phyloP scores from a whole-genome alignment of 257 asterid species.

The Paulownia fortunei region DNA sequence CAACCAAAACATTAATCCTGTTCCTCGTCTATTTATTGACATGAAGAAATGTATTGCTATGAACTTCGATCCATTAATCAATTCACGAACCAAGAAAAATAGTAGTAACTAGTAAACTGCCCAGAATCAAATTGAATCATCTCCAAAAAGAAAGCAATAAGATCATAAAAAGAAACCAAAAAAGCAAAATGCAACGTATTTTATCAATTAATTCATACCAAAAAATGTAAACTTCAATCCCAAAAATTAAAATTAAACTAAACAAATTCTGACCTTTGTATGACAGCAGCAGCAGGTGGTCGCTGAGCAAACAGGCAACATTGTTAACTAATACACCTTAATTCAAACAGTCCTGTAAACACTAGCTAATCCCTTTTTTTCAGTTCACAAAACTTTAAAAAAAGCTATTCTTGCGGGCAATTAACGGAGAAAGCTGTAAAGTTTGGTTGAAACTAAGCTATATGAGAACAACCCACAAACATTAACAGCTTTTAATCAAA shows the following conservation, averaged over 20 bases:
- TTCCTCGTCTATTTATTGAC: too few species aligned
- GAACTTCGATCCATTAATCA: too few species aligned
- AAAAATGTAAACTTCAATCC: neutral
- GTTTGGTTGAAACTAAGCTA: neutral
- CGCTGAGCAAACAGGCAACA: conserved; percentile 5
- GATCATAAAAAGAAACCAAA: neutral
- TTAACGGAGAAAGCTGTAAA: neutral
- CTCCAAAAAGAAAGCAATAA: neutral
- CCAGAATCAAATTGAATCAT: neutral
- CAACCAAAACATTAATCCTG: neutral
- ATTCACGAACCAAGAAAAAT: neutral
- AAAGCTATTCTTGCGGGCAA: neutral
- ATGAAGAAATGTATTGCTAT: too few species aligned
- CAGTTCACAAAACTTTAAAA: too few species aligned
- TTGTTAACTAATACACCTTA: too few species aligned
- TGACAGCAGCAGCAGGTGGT: conserved; percentile 2
- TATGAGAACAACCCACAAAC: neutral
- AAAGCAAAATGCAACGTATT: neutral
- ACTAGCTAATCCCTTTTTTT: neutral
- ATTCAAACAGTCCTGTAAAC: too few species aligned
- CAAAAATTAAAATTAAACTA: too few species aligned
- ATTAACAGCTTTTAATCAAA: neutral
- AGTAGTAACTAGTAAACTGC: neutral
- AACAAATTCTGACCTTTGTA: neutral
- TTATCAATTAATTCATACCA: too few species aligned